Evolutionary conservation across 108 stramenopile species (phyloP).

Genomic region (Cyclotella baltica): DNA sequence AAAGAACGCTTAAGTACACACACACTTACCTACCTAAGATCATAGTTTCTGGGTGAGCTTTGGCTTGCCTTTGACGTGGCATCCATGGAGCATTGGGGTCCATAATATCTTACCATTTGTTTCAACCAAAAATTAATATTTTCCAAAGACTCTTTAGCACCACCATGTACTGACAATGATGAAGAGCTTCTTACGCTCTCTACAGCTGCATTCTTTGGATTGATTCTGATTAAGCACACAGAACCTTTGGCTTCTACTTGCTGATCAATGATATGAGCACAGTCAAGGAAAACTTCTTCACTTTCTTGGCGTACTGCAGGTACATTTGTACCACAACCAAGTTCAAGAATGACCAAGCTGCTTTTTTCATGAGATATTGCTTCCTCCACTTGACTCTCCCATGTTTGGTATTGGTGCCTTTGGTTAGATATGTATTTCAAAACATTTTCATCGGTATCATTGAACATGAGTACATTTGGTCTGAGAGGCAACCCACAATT

Average conservation of each 20-base stretch:
- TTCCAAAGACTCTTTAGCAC: constrained; percentile 24
- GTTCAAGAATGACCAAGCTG: constrained; percentile 60
- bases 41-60: too few relatives aligned
- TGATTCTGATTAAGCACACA: constrained; percentile 47
- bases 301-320: constrained; percentile 66
- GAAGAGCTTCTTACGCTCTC: constrained; percentile 3
- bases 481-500: constrained; percentile 40
- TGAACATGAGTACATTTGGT: constrained; percentile 57
- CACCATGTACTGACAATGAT: constrained; percentile 34
- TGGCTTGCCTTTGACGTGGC: too few relatives aligned
- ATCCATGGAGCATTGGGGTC: too few relatives aligned
- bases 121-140: constrained; percentile 40
- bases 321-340: constrained; percentile 64
- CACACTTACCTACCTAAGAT: too few relatives aligned
- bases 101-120: not conserved
- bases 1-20: too few relatives aligned
- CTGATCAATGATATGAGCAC: constrained; percentile 26
- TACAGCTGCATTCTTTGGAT: constrained; percentile 44
- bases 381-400: constrained; percentile 61
- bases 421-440: constrained; percentile 23
- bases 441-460: constrained; percentile 56
- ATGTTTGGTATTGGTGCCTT: constrained; percentile 53
- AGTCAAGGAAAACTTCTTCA: constrained; percentile 57
- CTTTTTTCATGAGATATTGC: constrained; percentile 12
- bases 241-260: constrained; percentile 13